Evolutionary conservation across 176 grass and related monocot genomes (phyloP), one percentile per base, ranked within the genome.

Genomic region (Saccharum spontaneum): DNA sequence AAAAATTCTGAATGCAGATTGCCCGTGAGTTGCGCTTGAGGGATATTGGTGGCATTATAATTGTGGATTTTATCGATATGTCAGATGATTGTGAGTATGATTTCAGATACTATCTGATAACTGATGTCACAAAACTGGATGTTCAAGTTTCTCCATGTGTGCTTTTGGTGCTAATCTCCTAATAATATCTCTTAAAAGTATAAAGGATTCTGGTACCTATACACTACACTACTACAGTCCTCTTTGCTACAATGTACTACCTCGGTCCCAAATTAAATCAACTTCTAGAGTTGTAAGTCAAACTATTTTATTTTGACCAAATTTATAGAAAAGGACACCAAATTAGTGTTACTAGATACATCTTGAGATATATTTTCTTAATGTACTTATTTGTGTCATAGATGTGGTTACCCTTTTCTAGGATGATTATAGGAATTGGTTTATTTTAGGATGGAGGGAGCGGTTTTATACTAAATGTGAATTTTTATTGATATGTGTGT

Each of bases 31-130:
- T 98, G 84, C 92, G 96, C 39, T 80, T 98, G 82, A 95, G 96
- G 60, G 91, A 98, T 82, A 95, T 98, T 84, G 96, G 96, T 40
- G 96, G 96, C 62, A 95, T 98, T 70, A 98, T 98, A 80, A 91
- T 98, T 73, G 96, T 98, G 75, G 91, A 98, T 89, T 98, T 98
- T 86, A 98, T 98, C 74, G 87, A 94, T 46, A 98, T 98, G 93
- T 84, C 65, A 83, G 91, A 98, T 80, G 92, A 98, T 65, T 92
- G 96, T 98, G 90, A 93, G 96, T 94, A 80, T 75, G 55, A 83
- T 67, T 57, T 76, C 28, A 66, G 46, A 52, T 37, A 83, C 37
- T 79, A 76, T 84, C 26, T 74, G 7, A 83, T n/a, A 52, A 77
- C 68, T 46, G 28, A 69, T 63, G 40, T 69, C 16, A 48, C 83